A percentile compares a stretch with the other conserved stretches of the same genome.
Evolutionary conservation across 805 yeast genomes (phyloP).

Genomic region (Debaryomyces castellii): DNA sequence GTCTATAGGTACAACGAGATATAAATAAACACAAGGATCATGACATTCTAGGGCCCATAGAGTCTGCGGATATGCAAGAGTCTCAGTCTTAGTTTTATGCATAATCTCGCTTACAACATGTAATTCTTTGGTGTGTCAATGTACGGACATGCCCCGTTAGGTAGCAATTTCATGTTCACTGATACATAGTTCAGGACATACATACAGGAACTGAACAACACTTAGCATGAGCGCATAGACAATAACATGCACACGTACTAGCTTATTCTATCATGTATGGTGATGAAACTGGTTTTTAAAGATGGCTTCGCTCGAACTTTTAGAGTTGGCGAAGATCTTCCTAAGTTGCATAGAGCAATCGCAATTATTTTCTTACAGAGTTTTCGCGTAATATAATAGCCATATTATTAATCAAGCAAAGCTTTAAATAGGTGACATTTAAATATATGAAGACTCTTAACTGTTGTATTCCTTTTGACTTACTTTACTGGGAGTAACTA

Average conservation of each 20-base stretch:
- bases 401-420: no score
- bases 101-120: not conserved
- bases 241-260: not conserved
- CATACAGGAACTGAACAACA: not conserved
- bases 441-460: no score
- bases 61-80: not conserved
- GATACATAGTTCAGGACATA: not conserved
- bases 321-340: not conserved
- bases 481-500: no score
- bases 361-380: no score
- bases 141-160: not conserved
- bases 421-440: no score
- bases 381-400: no score
- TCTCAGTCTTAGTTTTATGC: not conserved
- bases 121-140: constrained; percentile 1
- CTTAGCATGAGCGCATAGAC: not conserved
- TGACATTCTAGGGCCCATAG: not conserved
- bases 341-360: no score
- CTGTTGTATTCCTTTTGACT: no score
- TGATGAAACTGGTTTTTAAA: not conserved
- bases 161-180: not conserved
- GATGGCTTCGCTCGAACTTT: not conserved
- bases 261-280: not conserved
- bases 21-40: no score
- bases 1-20: no score